Percentiles rank a stretch among this genome's conserved stretches.
These are phyloP conservation scores for Closterium sp. DNA, from an alignment of 139 green algal species.

Conservation along the genomic window DNA sequence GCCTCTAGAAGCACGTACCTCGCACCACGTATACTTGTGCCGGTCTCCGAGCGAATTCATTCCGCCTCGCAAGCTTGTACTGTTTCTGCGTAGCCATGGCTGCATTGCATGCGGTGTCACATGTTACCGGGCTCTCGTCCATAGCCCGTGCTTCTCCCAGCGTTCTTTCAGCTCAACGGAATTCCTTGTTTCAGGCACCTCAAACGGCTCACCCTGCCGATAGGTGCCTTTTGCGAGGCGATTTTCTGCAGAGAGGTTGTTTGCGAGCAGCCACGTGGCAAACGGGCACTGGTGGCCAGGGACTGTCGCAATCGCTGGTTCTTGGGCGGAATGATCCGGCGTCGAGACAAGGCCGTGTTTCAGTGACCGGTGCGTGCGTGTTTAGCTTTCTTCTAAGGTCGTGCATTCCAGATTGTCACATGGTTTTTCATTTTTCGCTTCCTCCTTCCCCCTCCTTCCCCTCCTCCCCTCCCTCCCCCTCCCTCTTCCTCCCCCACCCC, in stretches of 20 bases:
- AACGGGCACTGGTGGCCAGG: not conserved
- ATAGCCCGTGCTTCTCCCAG: not conserved
- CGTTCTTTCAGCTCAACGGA: not conserved
- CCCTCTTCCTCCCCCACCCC: too few species aligned
- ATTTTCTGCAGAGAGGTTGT: not conserved
- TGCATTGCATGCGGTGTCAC: not conserved
- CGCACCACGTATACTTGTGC: not conserved
- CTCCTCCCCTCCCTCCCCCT: too few species aligned
- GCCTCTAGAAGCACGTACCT: not conserved
- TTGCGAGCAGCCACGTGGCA: not conserved
- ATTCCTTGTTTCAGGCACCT: not conserved
- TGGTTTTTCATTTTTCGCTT: not conserved
- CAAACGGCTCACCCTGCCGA: not conserved
- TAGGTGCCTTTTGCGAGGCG: not conserved
- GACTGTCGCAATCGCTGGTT: not conserved
- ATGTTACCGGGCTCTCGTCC: not conserved
- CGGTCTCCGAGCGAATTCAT: too few species aligned
- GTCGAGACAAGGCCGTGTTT: not conserved
- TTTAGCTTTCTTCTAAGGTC: not conserved
- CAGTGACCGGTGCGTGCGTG: not conserved
- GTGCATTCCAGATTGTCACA: too few species aligned
- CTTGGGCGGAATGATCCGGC: not conserved
- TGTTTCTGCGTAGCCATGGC: not conserved
- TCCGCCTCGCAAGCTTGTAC: too few species aligned
- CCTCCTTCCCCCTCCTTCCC: not conserved